These are phyloP conservation scores for Diaporthe batatas DNA, from an alignment of 2,329 filamentous ascomycete genomes.

Conservation along the genomic window DNA sequence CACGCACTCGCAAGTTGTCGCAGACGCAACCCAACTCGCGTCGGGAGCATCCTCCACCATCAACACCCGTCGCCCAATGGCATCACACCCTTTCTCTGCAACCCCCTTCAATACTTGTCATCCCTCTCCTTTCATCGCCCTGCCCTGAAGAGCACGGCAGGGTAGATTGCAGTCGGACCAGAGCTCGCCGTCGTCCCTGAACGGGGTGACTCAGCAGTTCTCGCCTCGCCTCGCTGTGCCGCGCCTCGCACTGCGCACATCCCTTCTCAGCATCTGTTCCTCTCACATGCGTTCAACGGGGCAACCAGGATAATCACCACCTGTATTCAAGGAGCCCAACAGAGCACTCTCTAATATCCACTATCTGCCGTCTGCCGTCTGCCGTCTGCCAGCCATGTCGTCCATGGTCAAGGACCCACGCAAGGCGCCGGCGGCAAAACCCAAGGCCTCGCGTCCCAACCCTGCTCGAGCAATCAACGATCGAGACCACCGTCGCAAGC, in stretches of 20 bases:
- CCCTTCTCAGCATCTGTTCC: background rate
- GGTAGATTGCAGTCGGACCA: background rate
- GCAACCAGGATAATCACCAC: constrained; percentile 4
- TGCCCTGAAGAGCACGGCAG: background rate
- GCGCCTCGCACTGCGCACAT: background rate
- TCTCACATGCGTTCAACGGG: background rate
- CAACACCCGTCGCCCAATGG: constrained; percentile 38
- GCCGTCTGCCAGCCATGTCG: constrained; percentile 55
- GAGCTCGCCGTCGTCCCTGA: background rate
- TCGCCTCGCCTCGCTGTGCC: background rate
- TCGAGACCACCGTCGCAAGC: constrained; percentile 59
- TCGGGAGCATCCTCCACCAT: constrained; percentile 20
- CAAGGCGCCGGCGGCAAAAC: constrained; percentile 53
- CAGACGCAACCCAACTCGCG: constrained; percentile 32
- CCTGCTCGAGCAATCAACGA: constrained; percentile 66
- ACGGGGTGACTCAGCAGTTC: constrained; percentile 14
- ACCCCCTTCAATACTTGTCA: background rate
- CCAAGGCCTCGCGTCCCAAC: constrained; percentile 59
- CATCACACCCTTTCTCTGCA: constrained; percentile 35
- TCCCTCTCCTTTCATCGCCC: background rate
- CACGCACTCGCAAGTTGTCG: background rate
- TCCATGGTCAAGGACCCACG: constrained; percentile 58
- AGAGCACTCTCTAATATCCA: background rate
- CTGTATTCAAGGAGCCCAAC: background rate
- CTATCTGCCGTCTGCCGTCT: no score